Base-by-base conservation (phyloP, 2,329 filamentous ascomycete species). In the Alternaria brassicae region DNA sequence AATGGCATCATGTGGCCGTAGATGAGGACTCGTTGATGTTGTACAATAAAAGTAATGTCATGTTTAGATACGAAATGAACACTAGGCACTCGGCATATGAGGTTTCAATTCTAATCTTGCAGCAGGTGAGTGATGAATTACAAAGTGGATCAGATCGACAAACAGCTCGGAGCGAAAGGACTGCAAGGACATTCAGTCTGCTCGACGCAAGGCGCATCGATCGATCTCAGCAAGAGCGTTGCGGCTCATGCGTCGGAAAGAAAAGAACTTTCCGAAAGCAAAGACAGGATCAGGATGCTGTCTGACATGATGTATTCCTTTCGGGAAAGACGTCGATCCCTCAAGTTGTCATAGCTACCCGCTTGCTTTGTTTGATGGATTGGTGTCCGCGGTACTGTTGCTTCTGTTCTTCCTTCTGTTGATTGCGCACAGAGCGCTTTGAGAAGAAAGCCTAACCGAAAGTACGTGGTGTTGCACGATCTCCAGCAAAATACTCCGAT, bases 1-100 rank as follows among this genome's bases (percentile, higher is more conserved):
- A 60, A 66, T 44, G 69, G 66, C 13, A 63, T 72, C 21, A 73
- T 76, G 71, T 72, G 62, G 66, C 67, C 69, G 19, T 71, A 63
- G 51, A 53, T 48, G 9, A 34, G 19, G 28, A 17, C 0, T 23
- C 15, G 0, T 25, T 6, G 2, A 23, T 12, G 2, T 28, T 32
- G 21, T 36, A 36, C 19, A 19, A 23, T 23, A 13, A 34, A n/a
- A 17, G 7, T 7, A 7, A 15, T 2, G 13, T 23, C 23, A 13
- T 21, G 19, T 34, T 32, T 32, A 34, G 28, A 47, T 32, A n/a
- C 19, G 17, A 21, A 34, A 47, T 47, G 17, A 34, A 32, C 13
- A 15, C 21, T 9, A 19, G 5, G 12, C 12, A 32, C 10, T 30
- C 32, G 17, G 25, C 25, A 10, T 19, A 32, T 19, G 17, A 21